Percentiles rank a stretch among this genome's conserved stretches.
phyloP scores from a whole-genome alignment of 495 filamentous ascomycete species.

The Neurospora terricola region DNA sequence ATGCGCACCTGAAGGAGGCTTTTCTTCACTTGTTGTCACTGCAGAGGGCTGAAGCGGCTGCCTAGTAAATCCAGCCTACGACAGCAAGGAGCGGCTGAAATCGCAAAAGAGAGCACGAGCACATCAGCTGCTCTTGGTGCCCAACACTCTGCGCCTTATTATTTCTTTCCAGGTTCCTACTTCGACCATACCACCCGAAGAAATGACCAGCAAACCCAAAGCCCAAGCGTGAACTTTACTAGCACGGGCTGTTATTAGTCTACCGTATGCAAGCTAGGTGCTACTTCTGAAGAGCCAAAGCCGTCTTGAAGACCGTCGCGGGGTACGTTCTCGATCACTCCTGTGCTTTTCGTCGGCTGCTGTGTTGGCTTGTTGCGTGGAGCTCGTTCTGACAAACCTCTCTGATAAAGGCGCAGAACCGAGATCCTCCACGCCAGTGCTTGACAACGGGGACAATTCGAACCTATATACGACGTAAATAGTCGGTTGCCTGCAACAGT shows the following conservation, averaged over 20 bases:
- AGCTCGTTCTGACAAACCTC: not conserved
- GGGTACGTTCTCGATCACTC: not conserved
- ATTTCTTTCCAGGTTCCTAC: not conserved
- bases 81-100: too few relatives aligned
- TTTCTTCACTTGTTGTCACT: not conserved
- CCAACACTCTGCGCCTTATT: not conserved
- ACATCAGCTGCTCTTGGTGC: not conserved
- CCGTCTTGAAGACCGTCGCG: not conserved
- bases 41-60: too few relatives aligned
- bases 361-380: not conserved
- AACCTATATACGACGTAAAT: not conserved
- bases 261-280: not conserved
- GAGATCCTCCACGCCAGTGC: not conserved
- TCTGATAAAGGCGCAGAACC: not conserved
- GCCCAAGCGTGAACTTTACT: not conserved
- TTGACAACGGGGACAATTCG: not conserved
- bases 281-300: not conserved
- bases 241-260: not conserved
- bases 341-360: not conserved
- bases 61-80: too few relatives aligned
- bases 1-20: not conserved
- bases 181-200: not conserved
- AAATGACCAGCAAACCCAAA: not conserved
- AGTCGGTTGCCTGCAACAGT: not conserved
- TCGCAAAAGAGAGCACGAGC: not conserved